Evolutionary conservation across 352 stramenopile species (phyloP).

Genomic region (Phytopythium vexans): DNA sequence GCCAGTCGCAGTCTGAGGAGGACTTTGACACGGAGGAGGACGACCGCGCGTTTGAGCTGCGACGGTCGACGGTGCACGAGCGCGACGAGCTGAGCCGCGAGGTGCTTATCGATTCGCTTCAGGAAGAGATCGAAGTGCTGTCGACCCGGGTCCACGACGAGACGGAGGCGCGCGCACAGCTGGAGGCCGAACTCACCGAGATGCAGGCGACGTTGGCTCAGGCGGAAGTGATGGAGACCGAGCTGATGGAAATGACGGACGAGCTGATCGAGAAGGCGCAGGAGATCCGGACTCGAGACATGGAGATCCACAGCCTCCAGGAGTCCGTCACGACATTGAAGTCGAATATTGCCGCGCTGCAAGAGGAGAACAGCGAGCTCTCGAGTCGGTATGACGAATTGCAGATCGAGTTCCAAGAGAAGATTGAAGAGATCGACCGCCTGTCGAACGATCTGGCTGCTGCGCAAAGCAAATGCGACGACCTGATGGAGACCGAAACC

Average conservation of each 20-base stretch:
- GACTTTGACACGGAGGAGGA: constrained; percentile 19
- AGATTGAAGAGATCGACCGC: constrained; percentile 22
- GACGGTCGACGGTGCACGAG: constrained; percentile 55
- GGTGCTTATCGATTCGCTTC: constrained; percentile 63
- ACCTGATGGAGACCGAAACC: constrained; percentile 52
- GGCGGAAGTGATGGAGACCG: constrained; percentile 67
- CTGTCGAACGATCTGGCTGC: constrained; percentile 35
- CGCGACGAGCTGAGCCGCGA: constrained; percentile 59
- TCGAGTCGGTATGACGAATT: constrained; percentile 33
- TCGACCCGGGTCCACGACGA: constrained; percentile 62
- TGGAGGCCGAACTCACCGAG: constrained; percentile 59
- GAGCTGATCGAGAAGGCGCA: constrained; percentile 76
- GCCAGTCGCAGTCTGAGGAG: constrained; percentile 22
- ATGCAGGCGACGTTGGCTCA: constrained; percentile 57
- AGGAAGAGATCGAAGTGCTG: constrained; percentile 64
- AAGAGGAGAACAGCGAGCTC: constrained; percentile 49
- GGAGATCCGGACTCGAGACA: constrained; percentile 55
- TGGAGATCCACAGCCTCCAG: constrained; percentile 57
- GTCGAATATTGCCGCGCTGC: constrained; percentile 38
- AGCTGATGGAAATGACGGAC: constrained; percentile 77
- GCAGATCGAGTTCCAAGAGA: constrained; percentile 28
- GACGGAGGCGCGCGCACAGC: constrained; percentile 42
- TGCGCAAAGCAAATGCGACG: constrained; percentile 44
- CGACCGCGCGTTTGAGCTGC: constrained; percentile 20
- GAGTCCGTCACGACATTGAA: constrained; percentile 43